A percentile compares a stretch with the other conserved stretches of the same genome.
Conservation (phyloP, 495 filamentous ascomycete species). For the Lasiosphaeria miniovina region DNA sequence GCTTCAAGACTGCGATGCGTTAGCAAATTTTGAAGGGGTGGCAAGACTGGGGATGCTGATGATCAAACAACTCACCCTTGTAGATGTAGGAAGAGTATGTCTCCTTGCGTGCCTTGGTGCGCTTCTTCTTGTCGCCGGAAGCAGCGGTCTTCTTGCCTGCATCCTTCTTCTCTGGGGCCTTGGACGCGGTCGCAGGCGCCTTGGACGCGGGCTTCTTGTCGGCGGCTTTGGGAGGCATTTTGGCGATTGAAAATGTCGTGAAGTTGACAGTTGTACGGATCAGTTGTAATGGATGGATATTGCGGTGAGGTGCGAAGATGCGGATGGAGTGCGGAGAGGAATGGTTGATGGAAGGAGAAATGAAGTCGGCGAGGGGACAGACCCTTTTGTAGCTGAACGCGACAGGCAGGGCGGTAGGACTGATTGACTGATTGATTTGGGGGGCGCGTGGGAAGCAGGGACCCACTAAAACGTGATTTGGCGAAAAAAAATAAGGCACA, state of each 20-base stretch:
- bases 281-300: constrained; percentile 24
- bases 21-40: constrained; percentile 13
- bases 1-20: constrained; percentile 79
- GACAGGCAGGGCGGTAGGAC: constrained; percentile 38
- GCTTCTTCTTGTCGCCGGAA: constrained; percentile 99
- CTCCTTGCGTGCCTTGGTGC: constrained; percentile 99
- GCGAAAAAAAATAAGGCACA: constrained; percentile 31
- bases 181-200: constrained; percentile 77
- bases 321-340: constrained; percentile 41
- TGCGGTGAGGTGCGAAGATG: constrained; percentile 19
- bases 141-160: constrained; percentile 99
- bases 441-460: constrained; percentile 26
- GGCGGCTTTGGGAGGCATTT: constrained; percentile 93
- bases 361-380: constrained; percentile 44
- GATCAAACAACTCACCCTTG: constrained; percentile 71
- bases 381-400: constrained; percentile 52
- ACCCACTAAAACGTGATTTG: constrained; percentile 31
- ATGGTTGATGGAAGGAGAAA: constrained; percentile 43
- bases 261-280: constrained; percentile 26
- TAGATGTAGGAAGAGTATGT: constrained; percentile 99
- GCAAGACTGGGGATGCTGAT: constrained; percentile 5
- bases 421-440: constrained; percentile 48
- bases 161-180: constrained; percentile 94
- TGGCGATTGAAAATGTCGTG: constrained; percentile 41
- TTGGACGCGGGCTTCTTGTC: constrained; percentile 99